phyloP scores from a whole-genome alignment of 768 basidiomycete species.

The Coprinopsis sp. region DNA sequence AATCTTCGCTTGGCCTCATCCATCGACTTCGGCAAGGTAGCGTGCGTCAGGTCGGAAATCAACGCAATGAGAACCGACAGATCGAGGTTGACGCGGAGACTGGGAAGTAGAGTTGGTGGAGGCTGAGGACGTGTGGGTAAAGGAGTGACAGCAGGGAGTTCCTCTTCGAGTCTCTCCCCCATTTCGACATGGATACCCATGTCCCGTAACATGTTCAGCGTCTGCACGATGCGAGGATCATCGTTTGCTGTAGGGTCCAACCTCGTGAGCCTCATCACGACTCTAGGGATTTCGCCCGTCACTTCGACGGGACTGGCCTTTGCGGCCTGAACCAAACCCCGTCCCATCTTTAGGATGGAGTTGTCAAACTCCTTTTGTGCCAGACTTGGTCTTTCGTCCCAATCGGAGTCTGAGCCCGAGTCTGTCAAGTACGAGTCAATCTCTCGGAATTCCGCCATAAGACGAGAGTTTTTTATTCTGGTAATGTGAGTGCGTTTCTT shows the following conservation, averaged over 20 bases:
- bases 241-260: slow-evolving; percentile 41
- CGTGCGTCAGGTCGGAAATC: slow-evolving; percentile 77
- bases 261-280: slow-evolving; percentile 68
- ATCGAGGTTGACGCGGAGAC: slow-evolving; percentile 69
- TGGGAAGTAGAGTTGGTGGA: slow-evolving; percentile 34
- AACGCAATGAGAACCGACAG: slow-evolving; percentile 82
- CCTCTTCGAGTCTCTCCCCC: slow-evolving; percentile 45
- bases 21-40: slow-evolving; percentile 50
- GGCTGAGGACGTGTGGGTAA: slow-evolving; percentile 10
- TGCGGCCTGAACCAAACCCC: slow-evolving; percentile 62
- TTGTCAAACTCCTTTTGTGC: slow-evolving; percentile 60
- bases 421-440: slow-evolving; percentile 76
- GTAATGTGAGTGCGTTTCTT: neutral
- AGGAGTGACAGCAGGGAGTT: slow-evolving; percentile 11
- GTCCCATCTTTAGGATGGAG: slow-evolving; percentile 66
- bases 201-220: slow-evolving; percentile 47
- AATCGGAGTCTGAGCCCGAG: slow-evolving; percentile 52
- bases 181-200: slow-evolving; percentile 68
- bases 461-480: slow-evolving; percentile 73
- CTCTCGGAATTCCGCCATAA: slow-evolving; percentile 79
- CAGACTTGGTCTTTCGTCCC: slow-evolving; percentile 40
- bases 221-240: slow-evolving; percentile 58
- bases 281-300: slow-evolving; percentile 32
- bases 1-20: slow-evolving; percentile 64
- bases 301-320: slow-evolving; percentile 47